Evolutionary conservation across 176 grass and related monocot species (phyloP).

Genomic region (Rhynchospora breviuscula): DNA sequence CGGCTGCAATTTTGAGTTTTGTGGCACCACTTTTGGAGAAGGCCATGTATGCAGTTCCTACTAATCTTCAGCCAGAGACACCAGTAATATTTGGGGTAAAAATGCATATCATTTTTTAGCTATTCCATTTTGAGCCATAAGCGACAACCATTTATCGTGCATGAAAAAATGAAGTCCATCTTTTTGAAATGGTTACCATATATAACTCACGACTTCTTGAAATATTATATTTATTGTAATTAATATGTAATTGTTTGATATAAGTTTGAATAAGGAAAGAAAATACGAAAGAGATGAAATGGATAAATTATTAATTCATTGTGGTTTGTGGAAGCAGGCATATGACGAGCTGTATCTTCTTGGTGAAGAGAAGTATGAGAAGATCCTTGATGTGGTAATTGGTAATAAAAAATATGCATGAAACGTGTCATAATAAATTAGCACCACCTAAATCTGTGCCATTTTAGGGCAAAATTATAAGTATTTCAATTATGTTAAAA

Average conservation of each 20-base stretch:
- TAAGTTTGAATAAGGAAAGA: no score
- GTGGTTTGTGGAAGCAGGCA: constrained; percentile 18
- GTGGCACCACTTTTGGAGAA: constrained; percentile 32
- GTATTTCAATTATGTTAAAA: background rate
- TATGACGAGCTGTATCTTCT: constrained; percentile 40
- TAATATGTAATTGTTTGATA: background rate
- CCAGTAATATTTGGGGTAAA: constrained; percentile 47
- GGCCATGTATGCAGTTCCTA: constrained; percentile 35
- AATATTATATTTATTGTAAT: background rate
- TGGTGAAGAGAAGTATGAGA: constrained; percentile 27
- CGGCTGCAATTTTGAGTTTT: constrained; percentile 28
- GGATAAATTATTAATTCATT: no score
- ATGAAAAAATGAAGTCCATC: background rate
- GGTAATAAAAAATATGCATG: no score
- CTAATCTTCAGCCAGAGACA: constrained; percentile 6
- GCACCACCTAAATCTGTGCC: background rate
- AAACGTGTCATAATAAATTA: background rate
- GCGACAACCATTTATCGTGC: background rate
- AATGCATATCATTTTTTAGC: background rate
- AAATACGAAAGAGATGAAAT: no score
- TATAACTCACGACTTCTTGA: no score
- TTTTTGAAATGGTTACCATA: background rate
- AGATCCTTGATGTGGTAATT: constrained; percentile 36
- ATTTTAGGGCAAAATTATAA: background rate
- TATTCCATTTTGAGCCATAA: background rate